phyloP scores from a whole-genome alignment of 164 flowering plant genomes.

The Stephania yunnanensis region DNA sequence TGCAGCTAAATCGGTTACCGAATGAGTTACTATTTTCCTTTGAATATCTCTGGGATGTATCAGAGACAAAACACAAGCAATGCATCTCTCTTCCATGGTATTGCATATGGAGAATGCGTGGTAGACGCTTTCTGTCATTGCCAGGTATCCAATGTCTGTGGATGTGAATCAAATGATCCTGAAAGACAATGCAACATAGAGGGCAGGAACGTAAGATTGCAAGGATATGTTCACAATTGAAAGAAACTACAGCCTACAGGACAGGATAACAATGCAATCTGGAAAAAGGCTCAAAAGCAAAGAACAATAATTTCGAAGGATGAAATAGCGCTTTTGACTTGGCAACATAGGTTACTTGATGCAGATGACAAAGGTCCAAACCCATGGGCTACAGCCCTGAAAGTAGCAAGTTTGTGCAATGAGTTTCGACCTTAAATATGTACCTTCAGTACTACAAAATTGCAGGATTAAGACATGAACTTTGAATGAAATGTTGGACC shows the following conservation, averaged over 20 bases:
- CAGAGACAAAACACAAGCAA: slow-evolving; percentile 59
- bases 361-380: neutral
- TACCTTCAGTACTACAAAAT: neutral
- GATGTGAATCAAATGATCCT: slow-evolving; percentile 73
- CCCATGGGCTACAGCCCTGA: neutral
- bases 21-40: slow-evolving; percentile 11
- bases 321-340: neutral
- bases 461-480: neutral
- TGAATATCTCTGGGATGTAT: slow-evolving; percentile 17
- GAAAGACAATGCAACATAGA: slow-evolving; percentile 13
- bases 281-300: neutral
- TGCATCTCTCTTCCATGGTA: slow-evolving; percentile 98
- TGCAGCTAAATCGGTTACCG: slow-evolving; percentile 40
- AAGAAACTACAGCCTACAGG: neutral
- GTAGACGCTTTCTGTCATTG: slow-evolving; percentile 37
- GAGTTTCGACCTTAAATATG: neutral
- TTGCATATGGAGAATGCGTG: slow-evolving; percentile 67
- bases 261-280: neutral
- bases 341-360: neutral
- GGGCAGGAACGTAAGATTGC: neutral
- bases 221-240: neutral
- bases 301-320: neutral
- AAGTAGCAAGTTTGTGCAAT: too few species aligned
- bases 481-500: neutral
- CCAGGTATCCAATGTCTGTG: slow-evolving; percentile 49